Evolutionary conservation across 208 protist genomes (phyloP).

Genomic region (Polymyxa betae): DNA sequence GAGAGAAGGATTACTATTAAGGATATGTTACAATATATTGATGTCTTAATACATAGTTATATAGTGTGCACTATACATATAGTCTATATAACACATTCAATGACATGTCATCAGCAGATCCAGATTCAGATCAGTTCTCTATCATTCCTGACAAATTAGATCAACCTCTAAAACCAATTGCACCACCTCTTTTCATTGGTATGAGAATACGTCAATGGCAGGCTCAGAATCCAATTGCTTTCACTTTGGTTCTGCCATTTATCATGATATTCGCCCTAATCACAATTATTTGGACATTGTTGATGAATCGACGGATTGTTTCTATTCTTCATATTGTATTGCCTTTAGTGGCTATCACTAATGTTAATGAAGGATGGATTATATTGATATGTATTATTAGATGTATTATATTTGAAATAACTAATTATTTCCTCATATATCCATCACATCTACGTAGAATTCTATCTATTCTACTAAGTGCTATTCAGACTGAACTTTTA

Average conservation of each 20-base stretch:
- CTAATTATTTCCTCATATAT: not conserved
- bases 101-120: too few relatives aligned
- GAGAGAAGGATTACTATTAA: too few relatives aligned
- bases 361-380: not conserved
- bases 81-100: too few relatives aligned
- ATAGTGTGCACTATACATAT: too few relatives aligned
- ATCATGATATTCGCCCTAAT: not conserved
- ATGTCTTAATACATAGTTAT: too few relatives aligned
- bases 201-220: not conserved
- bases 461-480: not conserved
- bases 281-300: not conserved
- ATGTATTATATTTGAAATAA: not conserved
- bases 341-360: not conserved
- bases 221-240: not conserved
- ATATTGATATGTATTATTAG: not conserved
- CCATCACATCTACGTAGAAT: not conserved
- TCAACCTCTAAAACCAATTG: too few relatives aligned
- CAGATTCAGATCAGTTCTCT: too few relatives aligned
- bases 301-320: not conserved
- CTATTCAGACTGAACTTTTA: not conserved
- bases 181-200: too few relatives aligned
- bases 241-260: not conserved
- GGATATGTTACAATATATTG: too few relatives aligned
- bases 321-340: not conserved
- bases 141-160: too few relatives aligned